phyloP scores from a whole-genome alignment of 306 rosid genomes.

The Gillenia trifoliata region DNA sequence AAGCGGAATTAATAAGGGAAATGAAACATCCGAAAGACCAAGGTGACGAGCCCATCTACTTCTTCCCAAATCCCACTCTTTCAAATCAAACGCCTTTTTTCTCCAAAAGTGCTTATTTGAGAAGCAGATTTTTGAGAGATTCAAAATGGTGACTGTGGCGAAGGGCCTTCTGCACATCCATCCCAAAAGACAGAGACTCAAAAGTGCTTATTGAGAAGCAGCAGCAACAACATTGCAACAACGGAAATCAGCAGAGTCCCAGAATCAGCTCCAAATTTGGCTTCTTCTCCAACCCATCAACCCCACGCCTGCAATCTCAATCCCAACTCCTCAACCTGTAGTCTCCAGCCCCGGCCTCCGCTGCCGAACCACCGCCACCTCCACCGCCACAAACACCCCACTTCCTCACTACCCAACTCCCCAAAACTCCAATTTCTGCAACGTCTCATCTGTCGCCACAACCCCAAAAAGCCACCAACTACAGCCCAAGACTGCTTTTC shows the following conservation, averaged over 20 bases:
- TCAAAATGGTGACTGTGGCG: conserved; percentile 86
- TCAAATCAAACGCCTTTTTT: neutral
- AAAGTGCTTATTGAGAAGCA: conserved; percentile 33
- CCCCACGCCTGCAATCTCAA: conserved; percentile 63
- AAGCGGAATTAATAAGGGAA: conserved; percentile 36
- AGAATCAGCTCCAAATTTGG: conserved; percentile 66
- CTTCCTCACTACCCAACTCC: conserved; percentile 59
- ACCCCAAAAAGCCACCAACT: conserved; percentile 23
- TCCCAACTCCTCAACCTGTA: conserved; percentile 48
- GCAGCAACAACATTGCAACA: conserved; percentile 29
- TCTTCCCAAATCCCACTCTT: conserved; percentile 18
- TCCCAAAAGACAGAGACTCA: conserved; percentile 53
- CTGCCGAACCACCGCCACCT: conserved; percentile 54
- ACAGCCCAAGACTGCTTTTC: conserved; percentile 34
- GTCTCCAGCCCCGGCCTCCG: conserved; percentile 52
- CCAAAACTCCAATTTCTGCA: conserved; percentile 79
- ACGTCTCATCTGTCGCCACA: conserved; percentile 22
- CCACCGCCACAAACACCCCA: conserved; percentile 38
- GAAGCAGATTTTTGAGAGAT: neutral
- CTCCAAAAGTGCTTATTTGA: neutral
- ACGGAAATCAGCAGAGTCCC: conserved; percentile 38
- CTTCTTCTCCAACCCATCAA: conserved; percentile 82
- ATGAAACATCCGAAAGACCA: conserved; percentile 36
- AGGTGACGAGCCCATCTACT: conserved; percentile 17
- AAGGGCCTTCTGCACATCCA: conserved; percentile 88